Conservation (phyloP, 1,284 basidiomycete species). For the Marasmius tenuissimus region DNA sequence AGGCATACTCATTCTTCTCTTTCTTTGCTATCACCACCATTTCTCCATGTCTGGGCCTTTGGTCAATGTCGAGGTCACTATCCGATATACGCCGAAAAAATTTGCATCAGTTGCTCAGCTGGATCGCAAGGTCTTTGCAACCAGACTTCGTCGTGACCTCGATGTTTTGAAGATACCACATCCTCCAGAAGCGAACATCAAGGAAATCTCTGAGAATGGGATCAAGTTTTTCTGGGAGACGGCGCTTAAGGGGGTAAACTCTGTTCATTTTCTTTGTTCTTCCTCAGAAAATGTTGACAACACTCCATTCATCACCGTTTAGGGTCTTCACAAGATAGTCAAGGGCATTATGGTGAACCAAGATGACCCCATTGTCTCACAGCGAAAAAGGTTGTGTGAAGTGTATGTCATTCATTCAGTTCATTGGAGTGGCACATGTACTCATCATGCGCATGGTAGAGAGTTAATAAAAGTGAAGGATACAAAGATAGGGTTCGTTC, state of each 20-base stretch:
- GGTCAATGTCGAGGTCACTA: constrained; percentile 1
- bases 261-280: neutral
- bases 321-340: neutral
- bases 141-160: neutral
- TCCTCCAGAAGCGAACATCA: constrained; percentile 7
- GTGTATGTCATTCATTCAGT: neutral
- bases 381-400: neutral
- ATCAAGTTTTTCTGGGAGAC: constrained; percentile 8
- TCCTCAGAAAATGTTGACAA: neutral
- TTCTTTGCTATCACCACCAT: neutral
- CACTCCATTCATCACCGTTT: neutral
- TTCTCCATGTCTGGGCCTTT: neutral
- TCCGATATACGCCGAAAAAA: neutral
- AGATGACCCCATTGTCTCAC: neutral
- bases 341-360: neutral
- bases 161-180: constrained; percentile 7
- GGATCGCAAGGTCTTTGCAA: neutral
- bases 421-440: neutral
- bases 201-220: neutral
- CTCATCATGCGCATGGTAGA: neutral
- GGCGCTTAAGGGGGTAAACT: neutral
- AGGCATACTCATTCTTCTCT: neutral
- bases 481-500: neutral
- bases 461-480: neutral
- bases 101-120: neutral